Evolutionary conservation across 192 early-diverging fungal genomes (phyloP).

Genomic region (Coemansia sp.): DNA sequence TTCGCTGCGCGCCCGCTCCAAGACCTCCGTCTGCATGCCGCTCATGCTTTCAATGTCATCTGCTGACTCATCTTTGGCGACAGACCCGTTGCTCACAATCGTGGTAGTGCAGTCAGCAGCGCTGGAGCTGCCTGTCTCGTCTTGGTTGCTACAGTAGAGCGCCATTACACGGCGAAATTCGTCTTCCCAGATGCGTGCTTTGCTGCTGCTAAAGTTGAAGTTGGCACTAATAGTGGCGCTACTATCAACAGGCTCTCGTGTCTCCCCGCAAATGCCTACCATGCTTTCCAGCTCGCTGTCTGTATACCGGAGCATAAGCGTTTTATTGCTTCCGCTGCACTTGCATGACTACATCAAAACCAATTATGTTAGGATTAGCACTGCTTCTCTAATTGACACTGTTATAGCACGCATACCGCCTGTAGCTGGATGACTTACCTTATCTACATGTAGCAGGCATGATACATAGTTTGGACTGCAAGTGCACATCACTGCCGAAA

Average conservation of each 20-base stretch:
- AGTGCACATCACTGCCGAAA: slow-evolving; percentile 64
- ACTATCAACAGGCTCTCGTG: background rate
- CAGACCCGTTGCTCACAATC: slow-evolving; percentile 5
- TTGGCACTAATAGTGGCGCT: background rate
- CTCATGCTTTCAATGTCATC: slow-evolving; percentile 15
- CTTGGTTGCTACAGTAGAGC: slow-evolving; percentile 12
- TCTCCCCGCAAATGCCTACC: slow-evolving; percentile 15
- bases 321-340: slow-evolving; percentile 38
- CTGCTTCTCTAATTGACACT: background rate
- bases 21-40: slow-evolving; percentile 4
- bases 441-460: slow-evolving; percentile 63
- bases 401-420: background rate
- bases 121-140: slow-evolving; percentile 7
- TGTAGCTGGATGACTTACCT: slow-evolving; percentile 26
- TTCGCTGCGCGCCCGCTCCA: background rate
- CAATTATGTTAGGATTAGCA: background rate
- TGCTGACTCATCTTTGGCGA: slow-evolving; percentile 6
- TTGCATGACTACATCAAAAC: slow-evolving; percentile 50
- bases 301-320: slow-evolving; percentile 54
- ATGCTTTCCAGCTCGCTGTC: slow-evolving; percentile 55
- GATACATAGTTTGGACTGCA: slow-evolving; percentile 62
- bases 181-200: slow-evolving; percentile 46
- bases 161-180: slow-evolving; percentile 53
- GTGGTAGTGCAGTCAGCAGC: slow-evolving; percentile 12
- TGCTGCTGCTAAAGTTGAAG: slow-evolving; percentile 1